Evolutionary conservation across 73 alveolate species (phyloP).

Genomic region (Uronychia binucleata): DNA sequence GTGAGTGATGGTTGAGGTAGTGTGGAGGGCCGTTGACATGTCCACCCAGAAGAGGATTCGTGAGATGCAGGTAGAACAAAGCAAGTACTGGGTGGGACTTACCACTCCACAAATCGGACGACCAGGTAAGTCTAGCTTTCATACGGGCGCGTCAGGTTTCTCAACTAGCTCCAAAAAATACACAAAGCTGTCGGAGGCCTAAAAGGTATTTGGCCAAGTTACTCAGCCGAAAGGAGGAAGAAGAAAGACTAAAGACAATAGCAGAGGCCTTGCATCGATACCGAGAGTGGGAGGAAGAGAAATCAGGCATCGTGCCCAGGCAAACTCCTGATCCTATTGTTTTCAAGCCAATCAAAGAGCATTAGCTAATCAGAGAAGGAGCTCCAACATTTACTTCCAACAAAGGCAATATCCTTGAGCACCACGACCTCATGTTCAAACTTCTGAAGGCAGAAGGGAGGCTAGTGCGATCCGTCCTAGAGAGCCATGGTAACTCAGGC

Average conservation of each 20-base stretch:
- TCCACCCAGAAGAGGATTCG: not conserved
- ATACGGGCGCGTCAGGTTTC: not conserved
- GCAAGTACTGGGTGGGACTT: constrained; percentile 53
- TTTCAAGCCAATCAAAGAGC: constrained; percentile 18
- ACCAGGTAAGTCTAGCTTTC: constrained; percentile 48
- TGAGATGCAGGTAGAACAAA: constrained; percentile 30
- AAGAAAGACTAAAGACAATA: constrained; percentile 6
- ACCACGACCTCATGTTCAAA: constrained; percentile 48
- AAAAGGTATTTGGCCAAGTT: not conserved
- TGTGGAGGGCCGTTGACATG: not conserved
- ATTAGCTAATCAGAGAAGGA: constrained; percentile 21
- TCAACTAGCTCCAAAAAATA: not conserved
- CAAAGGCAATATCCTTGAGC: constrained; percentile 13
- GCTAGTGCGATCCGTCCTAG: constrained; percentile 56
- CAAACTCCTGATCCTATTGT: constrained; percentile 1
- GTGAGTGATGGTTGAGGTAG: too few species aligned
- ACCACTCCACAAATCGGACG: constrained; percentile 36
- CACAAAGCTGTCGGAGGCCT: not conserved
- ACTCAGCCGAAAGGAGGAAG: constrained; percentile 3
- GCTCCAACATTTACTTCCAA: constrained; percentile 28
- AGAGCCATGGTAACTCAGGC: constrained; percentile 28
- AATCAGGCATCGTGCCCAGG: not conserved
- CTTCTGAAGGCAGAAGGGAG: constrained; percentile 65
- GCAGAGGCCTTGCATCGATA: not conserved
- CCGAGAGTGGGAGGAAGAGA: constrained; percentile 33